A percentile compares a stretch with the other conserved stretches of the same genome.
phyloP scores from a whole-genome alignment of 176 grass and related monocot species.

The Triticum aestivum region IWGSC_CS_RefSeq_v2.1 NC_057796.1:347587861-347588360 shows the following conservation, averaged over 20 bases:
- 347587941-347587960: not conserved
- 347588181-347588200: not conserved
- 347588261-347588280: not conserved
- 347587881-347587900: not conserved
- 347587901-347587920: not conserved
- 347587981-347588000: not conserved
- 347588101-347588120: not conserved
- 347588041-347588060: not conserved
- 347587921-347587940: not conserved
- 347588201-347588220: too few species aligned
- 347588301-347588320: not conserved
- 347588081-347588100: not conserved
- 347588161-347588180: not conserved
- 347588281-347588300: not conserved
- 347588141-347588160: not conserved
- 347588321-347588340: not conserved
- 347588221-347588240: not conserved
- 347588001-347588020: not conserved
- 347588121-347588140: too few species aligned
- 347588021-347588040: not conserved
- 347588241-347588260: not conserved
- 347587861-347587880: not conserved
- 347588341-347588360: not conserved
- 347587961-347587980: not conserved
- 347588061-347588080: not conserved